Percentiles rank a stretch among this genome's conserved stretches.
phyloP scores from a whole-genome alignment of 306 rosid species.

The Casuarina cunninghamiana region DNA sequence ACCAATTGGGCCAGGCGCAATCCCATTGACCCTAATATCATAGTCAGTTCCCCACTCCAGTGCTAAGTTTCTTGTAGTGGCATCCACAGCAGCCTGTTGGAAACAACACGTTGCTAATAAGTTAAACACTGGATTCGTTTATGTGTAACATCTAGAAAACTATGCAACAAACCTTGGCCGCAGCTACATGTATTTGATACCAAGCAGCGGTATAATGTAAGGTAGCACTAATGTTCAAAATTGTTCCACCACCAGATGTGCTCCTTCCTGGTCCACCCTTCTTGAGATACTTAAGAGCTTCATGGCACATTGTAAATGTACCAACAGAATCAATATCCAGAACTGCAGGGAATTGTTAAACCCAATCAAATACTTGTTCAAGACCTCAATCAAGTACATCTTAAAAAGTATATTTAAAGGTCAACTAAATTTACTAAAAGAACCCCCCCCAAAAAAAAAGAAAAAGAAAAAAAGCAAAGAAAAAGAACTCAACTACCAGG shows the following conservation, averaged over 20 bases:
- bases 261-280: conserved; percentile 80
- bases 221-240: conserved; percentile 83
- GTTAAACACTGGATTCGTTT: conserved; percentile 10
- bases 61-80: conserved; percentile 91
- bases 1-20: conserved; percentile 92
- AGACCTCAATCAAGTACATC: background rate
- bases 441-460: background rate
- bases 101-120: conserved; percentile 13
- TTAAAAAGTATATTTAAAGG: conserved; percentile 7
- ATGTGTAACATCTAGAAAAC: conserved; percentile 8
- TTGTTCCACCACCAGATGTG: conserved; percentile 63
- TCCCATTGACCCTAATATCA: conserved; percentile 90
- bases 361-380: conserved; percentile 20
- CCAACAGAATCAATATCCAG: conserved; percentile 97
- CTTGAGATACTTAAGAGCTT: conserved; percentile 86
- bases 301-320: conserved; percentile 91
- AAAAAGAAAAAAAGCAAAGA: background rate
- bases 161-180: conserved; percentile 73
- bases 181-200: conserved; percentile 94
- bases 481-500: background rate
- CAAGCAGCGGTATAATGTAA: conserved; percentile 87
- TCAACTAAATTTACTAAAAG: too few relatives aligned
- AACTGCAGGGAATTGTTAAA: conserved; percentile 51
- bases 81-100: conserved; percentile 90
- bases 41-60: conserved; percentile 94